phyloP scores from a whole-genome alignment of 2,329 filamentous ascomycete genomes.

The Ceratocystis ficicola region DNA sequence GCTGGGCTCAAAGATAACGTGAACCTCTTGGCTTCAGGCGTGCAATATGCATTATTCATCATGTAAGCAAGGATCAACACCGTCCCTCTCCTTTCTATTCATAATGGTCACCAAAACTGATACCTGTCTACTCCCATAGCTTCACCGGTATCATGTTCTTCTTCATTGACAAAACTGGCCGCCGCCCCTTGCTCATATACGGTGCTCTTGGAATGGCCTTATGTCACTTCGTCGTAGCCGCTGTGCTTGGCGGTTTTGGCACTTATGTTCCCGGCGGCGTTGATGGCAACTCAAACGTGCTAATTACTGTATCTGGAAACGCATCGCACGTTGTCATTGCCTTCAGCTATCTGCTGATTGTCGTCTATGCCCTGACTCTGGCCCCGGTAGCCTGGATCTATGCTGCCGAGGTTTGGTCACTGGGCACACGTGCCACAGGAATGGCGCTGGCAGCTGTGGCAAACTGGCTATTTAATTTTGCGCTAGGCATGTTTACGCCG shows the following conservation, averaged over 20 bases:
- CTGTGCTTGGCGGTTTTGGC: constrained; percentile 39
- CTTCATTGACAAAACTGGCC: constrained; percentile 43
- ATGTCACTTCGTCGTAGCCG: constrained; percentile 46
- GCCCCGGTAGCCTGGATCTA: constrained; percentile 56
- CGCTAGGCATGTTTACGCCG: constrained; percentile 32
- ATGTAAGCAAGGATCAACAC: constrained; percentile 14
- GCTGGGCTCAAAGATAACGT: constrained; percentile 35
- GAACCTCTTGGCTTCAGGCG: constrained; percentile 42
- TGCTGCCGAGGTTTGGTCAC: constrained; percentile 51
- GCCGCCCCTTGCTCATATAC: constrained; percentile 53
- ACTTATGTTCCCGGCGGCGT: constrained; percentile 34
- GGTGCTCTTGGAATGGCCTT: constrained; percentile 54
- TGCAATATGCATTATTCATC: constrained; percentile 39
- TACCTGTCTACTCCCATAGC: constrained; percentile 35
- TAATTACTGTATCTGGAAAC: constrained; percentile 39
- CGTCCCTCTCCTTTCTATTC: neutral
- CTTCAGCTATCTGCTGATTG: constrained; percentile 52
- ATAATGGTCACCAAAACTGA: constrained; percentile 29
- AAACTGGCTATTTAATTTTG: constrained; percentile 35
- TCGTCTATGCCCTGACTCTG: constrained; percentile 51
- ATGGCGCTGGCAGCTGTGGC: constrained; percentile 45
- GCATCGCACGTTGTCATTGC: constrained; percentile 52
- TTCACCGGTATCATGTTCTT: constrained; percentile 31
- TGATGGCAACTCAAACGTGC: constrained; percentile 33
- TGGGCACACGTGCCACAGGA: constrained; percentile 47